Evolutionary conservation across 2,329 filamentous ascomycete genomes (phyloP).

Genomic region (Talaromyces islandicus): DNA sequence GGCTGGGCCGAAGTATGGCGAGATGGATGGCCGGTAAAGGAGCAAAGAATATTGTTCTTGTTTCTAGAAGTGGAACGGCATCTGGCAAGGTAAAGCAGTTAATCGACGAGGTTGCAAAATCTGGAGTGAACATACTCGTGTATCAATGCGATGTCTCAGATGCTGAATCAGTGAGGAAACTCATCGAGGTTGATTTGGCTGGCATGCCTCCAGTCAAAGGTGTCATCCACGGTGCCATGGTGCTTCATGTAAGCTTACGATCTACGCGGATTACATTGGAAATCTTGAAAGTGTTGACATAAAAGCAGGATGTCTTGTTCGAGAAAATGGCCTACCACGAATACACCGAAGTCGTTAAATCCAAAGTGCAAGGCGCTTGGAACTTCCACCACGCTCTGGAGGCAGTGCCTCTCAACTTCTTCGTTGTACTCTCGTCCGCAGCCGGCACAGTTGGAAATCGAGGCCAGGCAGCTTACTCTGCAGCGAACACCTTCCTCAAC

Average conservation of each 20-base stretch:
- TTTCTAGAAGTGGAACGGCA: not conserved
- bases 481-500: slow-evolving; percentile 30
- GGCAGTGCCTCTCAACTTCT: slow-evolving; percentile 29
- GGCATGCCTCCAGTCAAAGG: not conserved
- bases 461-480: slow-evolving; percentile 34
- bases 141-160: not conserved
- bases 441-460: slow-evolving; percentile 17
- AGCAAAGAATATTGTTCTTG: not conserved
- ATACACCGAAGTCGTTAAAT: slow-evolving; percentile 19
- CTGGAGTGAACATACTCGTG: not conserved
- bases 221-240: not conserved
- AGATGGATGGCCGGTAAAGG: not conserved
- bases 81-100: not conserved
- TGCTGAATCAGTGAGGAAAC: not conserved
- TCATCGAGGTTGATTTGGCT: not conserved
- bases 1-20: not conserved
- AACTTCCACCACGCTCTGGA: slow-evolving; percentile 15
- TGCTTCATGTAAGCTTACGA: not conserved
- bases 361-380: slow-evolving; percentile 24
- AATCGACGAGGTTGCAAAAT: not conserved
- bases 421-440: slow-evolving; percentile 30
- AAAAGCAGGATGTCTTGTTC: not conserved
- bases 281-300: not conserved
- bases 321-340: slow-evolving; percentile 21
- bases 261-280: not conserved